Base-by-base conservation (phyloP, 2,329 filamentous ascomycete species). In the Colletotrichum karsti region DNA sequence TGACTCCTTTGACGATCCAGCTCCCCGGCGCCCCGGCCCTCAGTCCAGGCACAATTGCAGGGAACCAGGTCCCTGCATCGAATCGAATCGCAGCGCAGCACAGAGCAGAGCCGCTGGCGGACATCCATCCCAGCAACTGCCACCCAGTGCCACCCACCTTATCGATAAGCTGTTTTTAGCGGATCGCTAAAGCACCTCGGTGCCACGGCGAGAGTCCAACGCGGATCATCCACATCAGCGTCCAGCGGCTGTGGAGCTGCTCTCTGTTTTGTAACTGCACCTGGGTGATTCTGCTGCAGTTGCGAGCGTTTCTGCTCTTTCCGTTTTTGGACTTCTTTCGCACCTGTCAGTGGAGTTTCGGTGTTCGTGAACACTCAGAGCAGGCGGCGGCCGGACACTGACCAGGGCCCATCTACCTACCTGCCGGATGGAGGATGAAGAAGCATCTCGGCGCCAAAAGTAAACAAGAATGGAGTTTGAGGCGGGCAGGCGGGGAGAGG, bases 1-100 rank as follows among this genome's bases (percentile, higher is more conserved):
- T 64, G 62, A 61, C 22, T 62, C 48, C 46, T 55, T 62, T 55
- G 53, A 57, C 37, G 64, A 67, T 67, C 51, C 33, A 51, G 51
- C 53, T 35, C 15, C 30, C 60, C 35, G 10, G 44, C 41, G 22
- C 50, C 50, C 28, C 44, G 20, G 10, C 8, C 2, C 20, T 13
- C 33, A n/a, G 28, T 58, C 37, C 64, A 26, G 30, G 26, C 20
- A 7, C 48, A n/a, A 35, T 35, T 35, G 33, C 33, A 35, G 33
- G 33, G 33, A 35, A 35, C 33, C 10, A 35, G 44, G 62, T 51
- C 64, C 60, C 64, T 64, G 44, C 60, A 67, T 64, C 64, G 39
- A 51, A 64, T 67, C 22, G 60, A 42, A 67, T 64, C 64, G 39
- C 35, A 64, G 57, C 15, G 53, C 13, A 53, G 28, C 10, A 24